A percentile compares a stretch with the other conserved stretches of the same genome.
phyloP scores from a whole-genome alignment of 805 yeast genomes.

The Sugiyamaella floridensis region DNA sequence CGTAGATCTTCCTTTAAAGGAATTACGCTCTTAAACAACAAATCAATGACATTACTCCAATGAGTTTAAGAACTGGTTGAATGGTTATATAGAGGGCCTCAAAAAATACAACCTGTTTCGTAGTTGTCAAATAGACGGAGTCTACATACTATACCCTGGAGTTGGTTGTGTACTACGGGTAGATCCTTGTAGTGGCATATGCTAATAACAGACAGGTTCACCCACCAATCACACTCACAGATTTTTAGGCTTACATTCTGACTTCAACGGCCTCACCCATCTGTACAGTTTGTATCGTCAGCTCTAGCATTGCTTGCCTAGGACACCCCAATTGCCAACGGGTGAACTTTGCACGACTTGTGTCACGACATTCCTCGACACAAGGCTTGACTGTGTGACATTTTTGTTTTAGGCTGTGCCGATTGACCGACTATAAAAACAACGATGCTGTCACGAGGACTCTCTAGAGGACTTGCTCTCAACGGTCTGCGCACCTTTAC shows the following conservation, averaged over 20 bases:
- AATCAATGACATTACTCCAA: too few species aligned
- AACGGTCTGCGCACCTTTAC: background rate
- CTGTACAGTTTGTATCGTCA: background rate
- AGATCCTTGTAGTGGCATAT: background rate
- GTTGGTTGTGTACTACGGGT: too few species aligned
- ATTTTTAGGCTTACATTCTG: background rate
- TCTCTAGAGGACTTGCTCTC: background rate
- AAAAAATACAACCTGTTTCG: too few species aligned
- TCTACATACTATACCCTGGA: too few species aligned
- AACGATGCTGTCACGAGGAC: constrained; percentile 4
- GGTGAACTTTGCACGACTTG: background rate
- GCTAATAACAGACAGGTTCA: background rate
- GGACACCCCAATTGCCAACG: background rate
- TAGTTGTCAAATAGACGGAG: too few species aligned
- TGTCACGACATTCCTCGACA: too few species aligned
- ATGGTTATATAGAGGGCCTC: too few species aligned
- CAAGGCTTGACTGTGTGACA: background rate
- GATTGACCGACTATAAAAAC: too few species aligned
- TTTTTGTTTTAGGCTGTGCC: background rate
- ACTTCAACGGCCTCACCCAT: background rate
- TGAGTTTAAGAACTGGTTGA: too few species aligned
- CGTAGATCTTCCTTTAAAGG: too few species aligned
- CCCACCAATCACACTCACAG: background rate
- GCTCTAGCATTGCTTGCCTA: background rate
- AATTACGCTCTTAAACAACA: too few species aligned